Conservation (phyloP, 2,329 filamentous ascomycete species). For the Aspergillus caelatus region DNA sequence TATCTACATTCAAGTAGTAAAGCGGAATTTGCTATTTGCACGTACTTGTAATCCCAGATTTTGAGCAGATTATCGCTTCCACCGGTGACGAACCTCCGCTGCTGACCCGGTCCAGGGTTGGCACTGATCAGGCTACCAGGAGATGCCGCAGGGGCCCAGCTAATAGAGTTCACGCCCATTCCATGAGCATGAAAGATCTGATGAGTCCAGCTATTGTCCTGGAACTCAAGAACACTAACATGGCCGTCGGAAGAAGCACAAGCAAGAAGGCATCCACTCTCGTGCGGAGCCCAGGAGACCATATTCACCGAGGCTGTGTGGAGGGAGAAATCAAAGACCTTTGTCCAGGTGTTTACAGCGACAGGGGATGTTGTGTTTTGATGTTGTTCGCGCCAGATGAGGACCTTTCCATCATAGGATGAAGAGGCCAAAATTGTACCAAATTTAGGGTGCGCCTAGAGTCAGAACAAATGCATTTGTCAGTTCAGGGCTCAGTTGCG, state of each 20-base stretch:
- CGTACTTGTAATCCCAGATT: constrained; percentile 80
- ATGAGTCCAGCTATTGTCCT: constrained; percentile 91
- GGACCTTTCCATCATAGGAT: constrained; percentile 95
- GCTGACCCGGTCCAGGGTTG: constrained; percentile 62
- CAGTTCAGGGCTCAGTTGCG: not conserved
- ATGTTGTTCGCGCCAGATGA: constrained; percentile 92
- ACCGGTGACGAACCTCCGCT: constrained; percentile 88
- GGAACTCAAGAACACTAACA: constrained; percentile 93
- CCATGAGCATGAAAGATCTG: constrained; percentile 89
- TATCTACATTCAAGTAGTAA: not conserved
- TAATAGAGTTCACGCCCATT: constrained; percentile 92
- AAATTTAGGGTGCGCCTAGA: constrained; percentile 87
- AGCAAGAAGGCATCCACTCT: constrained; percentile 90
- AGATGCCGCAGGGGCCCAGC: constrained; percentile 84
- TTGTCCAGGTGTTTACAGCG: constrained; percentile 68
- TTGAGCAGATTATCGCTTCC: constrained; percentile 92
- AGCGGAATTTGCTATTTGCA: constrained; percentile 14
- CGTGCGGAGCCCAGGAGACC: constrained; percentile 96
- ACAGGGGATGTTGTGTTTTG: constrained; percentile 41
- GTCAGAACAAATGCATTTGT: constrained; percentile 6
- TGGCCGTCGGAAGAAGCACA: constrained; percentile 93
- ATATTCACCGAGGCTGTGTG: constrained; percentile 98
- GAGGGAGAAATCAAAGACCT: constrained; percentile 88
- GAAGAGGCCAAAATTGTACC: constrained; percentile 96
- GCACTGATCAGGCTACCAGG: constrained; percentile 84